phyloP scores from a whole-genome alignment of 2,329 filamentous ascomycete species.

The Trichoderma harzianum region DNA sequence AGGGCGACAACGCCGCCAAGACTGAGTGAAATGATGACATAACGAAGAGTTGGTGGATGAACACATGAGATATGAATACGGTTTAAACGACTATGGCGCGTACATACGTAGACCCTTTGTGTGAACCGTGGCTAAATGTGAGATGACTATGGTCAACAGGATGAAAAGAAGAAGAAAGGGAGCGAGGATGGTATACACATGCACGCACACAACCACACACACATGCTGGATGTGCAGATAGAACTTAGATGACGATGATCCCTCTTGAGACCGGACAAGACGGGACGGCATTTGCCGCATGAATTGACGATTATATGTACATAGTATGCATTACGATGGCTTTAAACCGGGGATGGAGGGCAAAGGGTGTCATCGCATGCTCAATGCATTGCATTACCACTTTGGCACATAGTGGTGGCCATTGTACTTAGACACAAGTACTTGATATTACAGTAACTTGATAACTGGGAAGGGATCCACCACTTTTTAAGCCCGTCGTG shows the following conservation, averaged over 20 bases:
- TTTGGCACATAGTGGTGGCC: background rate
- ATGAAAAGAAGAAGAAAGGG: background rate
- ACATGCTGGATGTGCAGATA: constrained; percentile 10
- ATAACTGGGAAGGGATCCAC: background rate
- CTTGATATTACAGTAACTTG: background rate
- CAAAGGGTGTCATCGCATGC: background rate
- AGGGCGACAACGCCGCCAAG: constrained; percentile 32
- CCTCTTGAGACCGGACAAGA: constrained; percentile 12
- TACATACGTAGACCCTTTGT: constrained; percentile 6
- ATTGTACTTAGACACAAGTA: background rate
- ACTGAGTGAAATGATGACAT: background rate
- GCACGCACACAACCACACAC: background rate
- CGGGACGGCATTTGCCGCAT: constrained; percentile 16
- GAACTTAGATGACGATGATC: constrained; percentile 21
- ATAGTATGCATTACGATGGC: background rate
- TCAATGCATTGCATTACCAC: background rate
- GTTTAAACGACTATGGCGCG: background rate
- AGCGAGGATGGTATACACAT: background rate
- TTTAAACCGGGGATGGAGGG: background rate
- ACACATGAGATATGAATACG: constrained; percentile 2
- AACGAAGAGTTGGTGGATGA: background rate
- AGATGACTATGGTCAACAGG: background rate
- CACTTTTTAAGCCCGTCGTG: background rate
- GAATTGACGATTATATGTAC: constrained; percentile 12
- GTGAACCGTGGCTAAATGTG: constrained; percentile 4